Percentiles rank a stretch among this genome's conserved stretches.
Evolutionary conservation across 768 basidiomycete genomes (phyloP).

Genomic region (Suillus spraguei): DNA sequence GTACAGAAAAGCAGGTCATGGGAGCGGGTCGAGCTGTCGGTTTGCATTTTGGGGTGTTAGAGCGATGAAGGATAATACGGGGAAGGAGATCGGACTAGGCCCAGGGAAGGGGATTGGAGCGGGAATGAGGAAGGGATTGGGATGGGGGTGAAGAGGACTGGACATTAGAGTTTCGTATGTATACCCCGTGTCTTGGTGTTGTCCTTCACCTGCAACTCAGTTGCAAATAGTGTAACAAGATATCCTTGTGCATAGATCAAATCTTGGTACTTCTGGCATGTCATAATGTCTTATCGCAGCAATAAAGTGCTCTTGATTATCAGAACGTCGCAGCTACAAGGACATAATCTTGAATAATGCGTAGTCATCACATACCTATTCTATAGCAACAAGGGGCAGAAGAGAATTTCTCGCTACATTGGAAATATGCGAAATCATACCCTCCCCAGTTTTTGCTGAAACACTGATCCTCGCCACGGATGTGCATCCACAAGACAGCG

Average conservation of each 20-base stretch:
- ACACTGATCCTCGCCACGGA: neutral
- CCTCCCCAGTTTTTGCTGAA: neutral
- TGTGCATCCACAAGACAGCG: neutral
- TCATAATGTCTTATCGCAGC: neutral
- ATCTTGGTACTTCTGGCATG: neutral
- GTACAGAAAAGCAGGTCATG: conserved; percentile 39
- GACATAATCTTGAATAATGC: neutral
- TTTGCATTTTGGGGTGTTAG: conserved; percentile 42
- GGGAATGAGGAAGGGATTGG: neutral
- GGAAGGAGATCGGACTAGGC: conserved; percentile 37
- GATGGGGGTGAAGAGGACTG: neutral
- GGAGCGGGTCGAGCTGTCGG: conserved; percentile 30
- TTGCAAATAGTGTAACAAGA: neutral
- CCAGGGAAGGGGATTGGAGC: conserved; percentile 26
- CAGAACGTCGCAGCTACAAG: neutral
- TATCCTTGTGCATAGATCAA: conserved; percentile 6
- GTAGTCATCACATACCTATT: neutral
- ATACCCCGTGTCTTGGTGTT: conserved; percentile 1
- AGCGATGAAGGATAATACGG: conserved; percentile 34
- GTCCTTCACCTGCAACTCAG: neutral
- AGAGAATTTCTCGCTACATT: too few relatives aligned
- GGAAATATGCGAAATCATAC: neutral
- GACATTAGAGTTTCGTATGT: neutral
- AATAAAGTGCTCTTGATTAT: neutral
- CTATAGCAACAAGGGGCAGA: neutral